Evolutionary conservation across 805 yeast genomes (phyloP).

Genomic region (Jamesozyma hellenica): DNA sequence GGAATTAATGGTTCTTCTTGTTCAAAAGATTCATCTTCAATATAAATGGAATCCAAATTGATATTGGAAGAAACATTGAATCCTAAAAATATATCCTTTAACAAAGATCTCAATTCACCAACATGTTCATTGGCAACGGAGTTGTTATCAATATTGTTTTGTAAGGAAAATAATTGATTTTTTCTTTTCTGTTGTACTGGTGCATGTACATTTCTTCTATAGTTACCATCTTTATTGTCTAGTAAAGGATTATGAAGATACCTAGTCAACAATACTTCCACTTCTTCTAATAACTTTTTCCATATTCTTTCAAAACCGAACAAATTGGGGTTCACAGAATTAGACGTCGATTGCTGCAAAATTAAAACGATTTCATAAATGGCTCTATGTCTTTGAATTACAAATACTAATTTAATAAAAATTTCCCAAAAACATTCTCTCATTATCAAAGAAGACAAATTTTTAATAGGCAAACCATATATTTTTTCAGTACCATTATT

Average conservation of each 20-base stretch:
- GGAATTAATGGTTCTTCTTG: constrained; percentile 57
- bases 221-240: neutral
- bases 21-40: constrained; percentile 49
- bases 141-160: constrained; percentile 19
- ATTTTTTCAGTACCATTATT: constrained; percentile 3
- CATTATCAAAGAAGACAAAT: constrained; percentile 44
- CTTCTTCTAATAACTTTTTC: constrained; percentile 32
- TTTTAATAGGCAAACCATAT: constrained; percentile 34
- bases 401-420: constrained; percentile 51
- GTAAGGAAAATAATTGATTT: constrained; percentile 17
- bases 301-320: constrained; percentile 37
- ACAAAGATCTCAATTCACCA: constrained; percentile 33
- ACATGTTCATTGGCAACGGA: constrained; percentile 27
- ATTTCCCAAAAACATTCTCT: constrained; percentile 63
- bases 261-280: constrained; percentile 14
- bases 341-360: constrained; percentile 16
- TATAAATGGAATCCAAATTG: constrained; percentile 36
- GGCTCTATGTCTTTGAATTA: constrained; percentile 61
- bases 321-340: constrained; percentile 10
- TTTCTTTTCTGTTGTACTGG: constrained; percentile 10
- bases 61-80: constrained; percentile 34
- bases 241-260: constrained; percentile 15
- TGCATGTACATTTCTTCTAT: constrained; percentile 3
- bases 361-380: constrained; percentile 45
- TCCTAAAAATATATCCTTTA: constrained; percentile 67